Evolutionary conservation across 257 asterid genomes (phyloP).

Genomic region (Salvia rosmarinus): DNA sequence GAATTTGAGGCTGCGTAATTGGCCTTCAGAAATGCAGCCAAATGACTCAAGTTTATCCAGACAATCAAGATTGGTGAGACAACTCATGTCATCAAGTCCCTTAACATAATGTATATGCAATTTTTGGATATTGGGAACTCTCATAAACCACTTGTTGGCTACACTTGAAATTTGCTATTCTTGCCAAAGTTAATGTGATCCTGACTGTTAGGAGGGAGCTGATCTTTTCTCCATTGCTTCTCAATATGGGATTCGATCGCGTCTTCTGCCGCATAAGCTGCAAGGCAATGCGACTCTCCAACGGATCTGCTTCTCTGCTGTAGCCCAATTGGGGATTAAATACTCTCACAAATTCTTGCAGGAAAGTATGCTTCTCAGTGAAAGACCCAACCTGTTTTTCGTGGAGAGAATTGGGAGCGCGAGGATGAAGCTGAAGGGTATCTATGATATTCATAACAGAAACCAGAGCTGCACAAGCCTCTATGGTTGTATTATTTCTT

Average conservation of each 20-base stretch:
- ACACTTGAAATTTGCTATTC: too few species aligned
- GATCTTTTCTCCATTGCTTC: background rate
- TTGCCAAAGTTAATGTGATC: too few species aligned
- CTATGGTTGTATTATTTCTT: background rate
- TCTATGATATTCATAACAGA: background rate
- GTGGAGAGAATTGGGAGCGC: background rate
- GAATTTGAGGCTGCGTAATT: too few species aligned
- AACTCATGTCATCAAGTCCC: too few species aligned
- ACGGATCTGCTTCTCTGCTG: constrained; percentile 5
- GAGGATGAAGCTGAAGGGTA: background rate
- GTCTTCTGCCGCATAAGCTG: constrained; percentile 20
- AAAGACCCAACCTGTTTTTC: background rate
- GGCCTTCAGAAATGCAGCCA: too few species aligned
- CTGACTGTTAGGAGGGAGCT: background rate
- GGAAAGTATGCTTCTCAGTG: background rate
- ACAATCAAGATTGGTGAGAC: too few species aligned
- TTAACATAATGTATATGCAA: too few species aligned
- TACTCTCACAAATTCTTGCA: background rate
- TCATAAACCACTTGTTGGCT: too few species aligned
- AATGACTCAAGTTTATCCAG: constrained; percentile 2
- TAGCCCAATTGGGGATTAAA: background rate
- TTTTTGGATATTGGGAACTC: too few species aligned
- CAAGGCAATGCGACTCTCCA: background rate
- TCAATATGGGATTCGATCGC: constrained; percentile 22
- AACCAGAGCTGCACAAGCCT: background rate